Evolutionary conservation across 257 asterid species (phyloP).

Genomic region (Haberlea rhodopensis): DNA sequence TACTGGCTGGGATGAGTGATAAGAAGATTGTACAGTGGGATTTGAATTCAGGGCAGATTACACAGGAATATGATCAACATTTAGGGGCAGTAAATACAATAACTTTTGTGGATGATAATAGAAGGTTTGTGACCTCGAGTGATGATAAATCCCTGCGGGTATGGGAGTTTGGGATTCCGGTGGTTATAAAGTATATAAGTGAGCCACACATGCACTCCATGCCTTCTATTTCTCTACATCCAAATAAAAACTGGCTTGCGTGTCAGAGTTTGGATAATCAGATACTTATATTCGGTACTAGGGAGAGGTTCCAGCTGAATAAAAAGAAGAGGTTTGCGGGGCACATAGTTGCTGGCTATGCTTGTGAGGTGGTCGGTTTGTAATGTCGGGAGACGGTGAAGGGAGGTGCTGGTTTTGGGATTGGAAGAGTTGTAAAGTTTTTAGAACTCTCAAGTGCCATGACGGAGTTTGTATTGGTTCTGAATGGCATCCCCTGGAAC

Average conservation of each 20-base stretch:
- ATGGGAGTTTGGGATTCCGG: slow-evolving; percentile 98
- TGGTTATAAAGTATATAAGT: slow-evolving; percentile 93
- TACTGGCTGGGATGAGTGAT: slow-evolving; percentile 98
- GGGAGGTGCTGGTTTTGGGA: slow-evolving; percentile 99
- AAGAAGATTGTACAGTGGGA: slow-evolving; percentile 99
- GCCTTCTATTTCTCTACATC: slow-evolving; percentile 92
- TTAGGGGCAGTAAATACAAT: slow-evolving; percentile 97
- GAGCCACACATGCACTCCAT: slow-evolving; percentile 99
- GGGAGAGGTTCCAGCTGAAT: slow-evolving; percentile 96
- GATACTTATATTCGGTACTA: slow-evolving; percentile 85
- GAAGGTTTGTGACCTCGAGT: slow-evolving; percentile 97
- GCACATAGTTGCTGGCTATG: slow-evolving; percentile 94
- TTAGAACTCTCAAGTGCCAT: slow-evolving; percentile 90
- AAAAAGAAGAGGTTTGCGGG: slow-evolving; percentile 99
- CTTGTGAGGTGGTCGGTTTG: slow-evolving; percentile 98
- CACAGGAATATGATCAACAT: slow-evolving; percentile 99
- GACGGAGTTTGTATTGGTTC: slow-evolving; percentile 91
- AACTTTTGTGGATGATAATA: slow-evolving; percentile 88
- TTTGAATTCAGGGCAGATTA: slow-evolving; percentile 87
- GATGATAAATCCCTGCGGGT: slow-evolving; percentile 95
- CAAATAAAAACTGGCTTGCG: slow-evolving; percentile 91
- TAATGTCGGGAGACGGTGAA: slow-evolving; percentile 97
- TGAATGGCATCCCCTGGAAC: slow-evolving; percentile 99
- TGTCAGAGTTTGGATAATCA: slow-evolving; percentile 99
- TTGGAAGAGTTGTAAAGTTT: slow-evolving; percentile 98